phyloP scores from a whole-genome alignment of 2,329 filamentous ascomycete genomes.

The Chaetomiaceae sp. region DNA sequence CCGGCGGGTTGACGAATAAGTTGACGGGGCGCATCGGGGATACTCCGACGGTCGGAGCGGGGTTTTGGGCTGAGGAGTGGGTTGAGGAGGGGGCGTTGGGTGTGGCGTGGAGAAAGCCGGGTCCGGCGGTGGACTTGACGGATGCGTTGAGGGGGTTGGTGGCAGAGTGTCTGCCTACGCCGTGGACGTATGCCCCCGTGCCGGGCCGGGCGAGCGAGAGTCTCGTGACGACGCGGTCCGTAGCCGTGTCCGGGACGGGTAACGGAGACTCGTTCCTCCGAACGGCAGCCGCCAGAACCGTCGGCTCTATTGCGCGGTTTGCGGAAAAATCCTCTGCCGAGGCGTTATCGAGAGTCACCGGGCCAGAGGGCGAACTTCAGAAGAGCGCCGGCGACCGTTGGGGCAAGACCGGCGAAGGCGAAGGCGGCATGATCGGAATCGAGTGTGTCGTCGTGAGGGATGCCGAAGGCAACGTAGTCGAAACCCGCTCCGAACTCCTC shows the following conservation, averaged over 20 bases:
- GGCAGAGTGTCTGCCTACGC: conserved; percentile 56
- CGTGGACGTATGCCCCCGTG: conserved; percentile 37
- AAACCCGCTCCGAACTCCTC: conserved; percentile 50
- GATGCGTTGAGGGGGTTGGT: conserved; percentile 45
- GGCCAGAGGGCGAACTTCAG: conserved; percentile 67
- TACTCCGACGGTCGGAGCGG: conserved; percentile 76
- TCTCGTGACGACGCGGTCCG: conserved; percentile 37
- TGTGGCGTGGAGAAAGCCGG: conserved; percentile 11
- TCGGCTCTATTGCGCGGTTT: conserved; percentile 68
- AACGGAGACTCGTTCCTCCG: conserved; percentile 87
- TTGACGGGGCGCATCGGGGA: conserved; percentile 79
- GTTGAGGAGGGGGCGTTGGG: conserved; percentile 38
- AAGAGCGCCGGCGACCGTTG: conserved; percentile 69
- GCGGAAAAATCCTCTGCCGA: conserved; percentile 44
- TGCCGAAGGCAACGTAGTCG: conserved; percentile 38
- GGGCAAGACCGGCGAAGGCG: conserved; percentile 69
- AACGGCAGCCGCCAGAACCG: conserved; percentile 63
- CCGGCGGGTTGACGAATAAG: conserved; percentile 85
- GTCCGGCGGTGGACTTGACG: conserved; percentile 37
- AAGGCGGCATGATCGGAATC: conserved; percentile 82
- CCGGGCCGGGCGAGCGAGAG: background rate
- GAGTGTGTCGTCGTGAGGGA: conserved; percentile 51
- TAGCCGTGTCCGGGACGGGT: conserved; percentile 71
- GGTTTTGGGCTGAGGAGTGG: conserved; percentile 91
- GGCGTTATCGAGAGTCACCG: conserved; percentile 62